phyloP scores from a whole-genome alignment of 805 yeast species.

The Lipomyces mesembrius region DNA sequence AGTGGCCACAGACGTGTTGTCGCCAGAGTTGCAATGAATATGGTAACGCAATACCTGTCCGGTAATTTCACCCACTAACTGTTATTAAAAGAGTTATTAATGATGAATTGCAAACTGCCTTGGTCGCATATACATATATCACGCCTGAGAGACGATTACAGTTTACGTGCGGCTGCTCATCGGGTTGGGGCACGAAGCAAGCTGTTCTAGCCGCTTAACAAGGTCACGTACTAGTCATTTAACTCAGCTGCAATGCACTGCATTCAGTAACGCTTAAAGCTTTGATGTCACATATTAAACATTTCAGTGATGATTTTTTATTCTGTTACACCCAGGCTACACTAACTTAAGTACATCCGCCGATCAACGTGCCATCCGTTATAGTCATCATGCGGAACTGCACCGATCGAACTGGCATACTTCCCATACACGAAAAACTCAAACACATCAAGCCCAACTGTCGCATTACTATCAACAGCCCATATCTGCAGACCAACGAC shows the following conservation, averaged over 20 bases:
- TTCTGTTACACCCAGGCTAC: neutral
- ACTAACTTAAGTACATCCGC: neutral
- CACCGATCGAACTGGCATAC: slow-evolving; percentile 18
- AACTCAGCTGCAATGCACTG: neutral
- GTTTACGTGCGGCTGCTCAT: too few species aligned
- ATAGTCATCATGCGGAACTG: slow-evolving; percentile 25
- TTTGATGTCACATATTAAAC: neutral
- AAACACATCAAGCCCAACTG: slow-evolving; percentile 16
- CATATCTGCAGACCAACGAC: slow-evolving; percentile 23
- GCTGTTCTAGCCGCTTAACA: too few species aligned
- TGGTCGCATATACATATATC: too few species aligned
- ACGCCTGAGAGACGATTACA: too few species aligned
- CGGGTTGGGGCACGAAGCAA: too few species aligned
- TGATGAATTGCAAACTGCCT: too few species aligned
- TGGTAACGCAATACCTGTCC: too few species aligned
- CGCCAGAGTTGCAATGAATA: neutral
- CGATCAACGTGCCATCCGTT: slow-evolving; percentile 28
- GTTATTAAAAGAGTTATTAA: too few species aligned
- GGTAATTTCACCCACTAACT: neutral
- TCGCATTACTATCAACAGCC: slow-evolving; percentile 24
- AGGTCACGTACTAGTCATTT: neutral
- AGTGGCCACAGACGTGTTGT: too few species aligned
- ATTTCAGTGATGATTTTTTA: neutral
- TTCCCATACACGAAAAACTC: slow-evolving; percentile 28
- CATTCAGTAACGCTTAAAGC: too few species aligned